Base-by-base conservation (phyloP, 2,329 filamentous ascomycete species). In the Aureobasidium sp. region DNA sequence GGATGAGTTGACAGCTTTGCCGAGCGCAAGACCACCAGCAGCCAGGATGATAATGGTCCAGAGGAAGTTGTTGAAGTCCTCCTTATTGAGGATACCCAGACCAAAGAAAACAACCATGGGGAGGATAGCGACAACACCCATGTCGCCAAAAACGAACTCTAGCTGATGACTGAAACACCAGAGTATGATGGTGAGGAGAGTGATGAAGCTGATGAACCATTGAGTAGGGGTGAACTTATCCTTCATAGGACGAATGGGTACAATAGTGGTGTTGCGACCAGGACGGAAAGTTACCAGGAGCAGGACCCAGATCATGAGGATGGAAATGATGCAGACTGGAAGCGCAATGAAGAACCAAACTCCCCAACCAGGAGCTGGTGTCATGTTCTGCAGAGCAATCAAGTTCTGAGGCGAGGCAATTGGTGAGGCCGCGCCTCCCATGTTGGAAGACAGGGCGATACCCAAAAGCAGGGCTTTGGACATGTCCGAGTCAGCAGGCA, bases 31-130 rank as follows among this genome's bases (percentile, higher is more conserved):
- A 8, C 94, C 94, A 51, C 94, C 94, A 0, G 94, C 93, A 0
- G 94, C 94, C 22, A 99, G 87, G 70, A 99, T 97, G 76, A 99
- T 97, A 75, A 99, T 99, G 22, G 95, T 99, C 94, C 94, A 99
- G 42, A 97, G 88, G 75, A 99, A 99, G 75, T 99, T 99, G 80
- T 99, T 99, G 74, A 99, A 99, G 77, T 99, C 94, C 76, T 97
- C 94, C 77, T 97, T 99, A 53, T 92, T 97, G 36, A 99, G 81
- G 67, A 97, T 93, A 12, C 94, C 94, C 1, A 91, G 92, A 61
- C 94, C 94, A 70, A 99, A 99, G 82, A 99, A 99, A 45, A 97
- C 81, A 3, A 96, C 89, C 57, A 99, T 88, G 6, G 94, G 94
- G 64, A 99, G 91, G 71, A 99, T 96, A 63, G 94, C 95, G 45